These are phyloP conservation scores for Grosmannia penicillata DNA, from an alignment of 2,329 filamentous ascomycete genomes.

Conservation along the genomic window DNA sequence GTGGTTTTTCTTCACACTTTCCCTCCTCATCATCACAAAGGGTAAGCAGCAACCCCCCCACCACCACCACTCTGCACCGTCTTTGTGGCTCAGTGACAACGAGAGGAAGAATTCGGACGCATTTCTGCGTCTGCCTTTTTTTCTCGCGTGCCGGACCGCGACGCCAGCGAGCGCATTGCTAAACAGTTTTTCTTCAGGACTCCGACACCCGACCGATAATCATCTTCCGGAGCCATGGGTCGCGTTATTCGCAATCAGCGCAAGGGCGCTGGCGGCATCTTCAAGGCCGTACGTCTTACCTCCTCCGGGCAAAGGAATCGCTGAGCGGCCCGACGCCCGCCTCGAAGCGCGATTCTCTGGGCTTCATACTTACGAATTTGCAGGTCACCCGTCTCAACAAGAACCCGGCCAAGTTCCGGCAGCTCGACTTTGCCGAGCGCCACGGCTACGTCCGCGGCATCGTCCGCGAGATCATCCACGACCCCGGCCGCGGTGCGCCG, in stretches of 20 bases:
- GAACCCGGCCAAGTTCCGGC: slow-evolving; percentile 83
- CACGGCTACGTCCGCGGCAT: slow-evolving; percentile 97
- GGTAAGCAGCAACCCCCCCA: slow-evolving; percentile 8
- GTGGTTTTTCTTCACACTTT: slow-evolving; percentile 6
- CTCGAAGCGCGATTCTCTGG: no score
- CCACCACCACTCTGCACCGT: background rate
- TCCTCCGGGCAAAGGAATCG: background rate
- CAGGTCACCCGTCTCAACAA: slow-evolving; percentile 88
- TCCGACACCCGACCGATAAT: slow-evolving; percentile 2
- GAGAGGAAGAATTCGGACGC: background rate
- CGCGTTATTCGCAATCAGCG: slow-evolving; percentile 47
- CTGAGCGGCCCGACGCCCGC: no score
- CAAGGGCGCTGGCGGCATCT: slow-evolving; percentile 44
- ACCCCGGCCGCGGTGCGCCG: slow-evolving; percentile 93
- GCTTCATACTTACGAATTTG: slow-evolving; percentile 6
- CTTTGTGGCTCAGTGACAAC: background rate
- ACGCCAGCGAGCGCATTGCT: background rate
- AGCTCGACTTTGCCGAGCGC: slow-evolving; percentile 89
- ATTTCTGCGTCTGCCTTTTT: background rate
- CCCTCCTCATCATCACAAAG: slow-evolving; percentile 7
- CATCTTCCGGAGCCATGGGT: slow-evolving; percentile 11
- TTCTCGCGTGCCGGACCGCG: background rate
- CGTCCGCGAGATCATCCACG: slow-evolving; percentile 98
- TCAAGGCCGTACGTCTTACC: slow-evolving; percentile 22
- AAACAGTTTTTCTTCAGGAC: slow-evolving; percentile 2